These are phyloP conservation scores for Colletotrichum sp. DNA, from an alignment of 2,329 filamentous ascomycete genomes.

Conservation along the genomic window DNA sequence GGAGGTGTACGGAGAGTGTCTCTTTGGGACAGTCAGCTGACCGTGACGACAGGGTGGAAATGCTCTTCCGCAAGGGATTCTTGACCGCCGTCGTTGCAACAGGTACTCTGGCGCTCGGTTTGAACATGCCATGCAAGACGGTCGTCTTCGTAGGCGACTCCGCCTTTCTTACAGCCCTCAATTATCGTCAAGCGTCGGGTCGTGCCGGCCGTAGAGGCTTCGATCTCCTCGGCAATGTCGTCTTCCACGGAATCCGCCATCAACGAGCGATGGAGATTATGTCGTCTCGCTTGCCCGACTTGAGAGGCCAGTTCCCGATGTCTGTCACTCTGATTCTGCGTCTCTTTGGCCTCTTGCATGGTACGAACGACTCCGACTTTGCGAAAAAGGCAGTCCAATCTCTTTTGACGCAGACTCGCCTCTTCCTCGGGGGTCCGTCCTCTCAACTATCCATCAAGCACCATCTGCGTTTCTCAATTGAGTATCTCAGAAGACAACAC, in stretches of 20 bases:
- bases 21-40: background rate
- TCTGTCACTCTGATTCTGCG: slow-evolving; percentile 76
- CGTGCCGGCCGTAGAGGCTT: slow-evolving; percentile 82
- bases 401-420: slow-evolving; percentile 70
- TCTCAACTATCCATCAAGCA: slow-evolving; percentile 75
- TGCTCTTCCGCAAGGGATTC: slow-evolving; percentile 76
- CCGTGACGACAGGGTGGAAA: slow-evolving; percentile 60
- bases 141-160: slow-evolving; percentile 80
- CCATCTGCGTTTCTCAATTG: slow-evolving; percentile 80
- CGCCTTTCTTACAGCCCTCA: slow-evolving; percentile 74
- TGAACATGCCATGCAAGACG: slow-evolving; percentile 86
- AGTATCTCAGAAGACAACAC: slow-evolving; percentile 74
- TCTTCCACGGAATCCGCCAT: slow-evolving; percentile 71
- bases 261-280: slow-evolving; percentile 72
- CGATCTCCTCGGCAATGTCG: slow-evolving; percentile 80
- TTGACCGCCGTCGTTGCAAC: slow-evolving; percentile 76
- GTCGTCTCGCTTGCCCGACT: slow-evolving; percentile 74
- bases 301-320: slow-evolving; percentile 80
- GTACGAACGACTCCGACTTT: slow-evolving; percentile 67
- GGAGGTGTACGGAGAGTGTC: too few relatives aligned
- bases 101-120: slow-evolving; percentile 76
- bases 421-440: slow-evolving; percentile 74
- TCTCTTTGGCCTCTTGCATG: slow-evolving; percentile 69
- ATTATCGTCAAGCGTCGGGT: slow-evolving; percentile 78
- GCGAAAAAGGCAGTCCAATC: slow-evolving; percentile 68